Evolutionary conservation across 2,329 filamentous ascomycete genomes (phyloP).

Genomic region (Amesomyces nigricolor): DNA sequence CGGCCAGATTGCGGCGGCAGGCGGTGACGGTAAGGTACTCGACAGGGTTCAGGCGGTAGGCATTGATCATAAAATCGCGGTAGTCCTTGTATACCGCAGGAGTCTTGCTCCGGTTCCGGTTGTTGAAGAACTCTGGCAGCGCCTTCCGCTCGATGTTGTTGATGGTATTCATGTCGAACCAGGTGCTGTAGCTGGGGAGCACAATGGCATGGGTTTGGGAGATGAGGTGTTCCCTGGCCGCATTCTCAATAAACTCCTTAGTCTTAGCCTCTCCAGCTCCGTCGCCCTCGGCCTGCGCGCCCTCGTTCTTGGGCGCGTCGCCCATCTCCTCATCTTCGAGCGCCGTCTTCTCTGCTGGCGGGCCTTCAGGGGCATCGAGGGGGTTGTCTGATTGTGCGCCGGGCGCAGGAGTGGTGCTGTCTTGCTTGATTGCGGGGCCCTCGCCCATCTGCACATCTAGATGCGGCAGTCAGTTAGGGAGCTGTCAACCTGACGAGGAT

Average conservation of each 20-base stretch:
- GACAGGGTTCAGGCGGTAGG: constrained; percentile 88
- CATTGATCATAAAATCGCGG: constrained; percentile 99
- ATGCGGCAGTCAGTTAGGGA: constrained; percentile 7
- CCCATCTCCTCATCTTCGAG: constrained; percentile 77
- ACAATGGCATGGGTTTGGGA: constrained; percentile 94
- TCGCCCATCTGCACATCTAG: constrained; percentile 62
- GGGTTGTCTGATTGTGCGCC: constrained; percentile 53
- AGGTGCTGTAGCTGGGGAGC: constrained; percentile 93
- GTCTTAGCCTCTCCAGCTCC: constrained; percentile 56
- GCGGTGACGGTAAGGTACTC: constrained; percentile 97
- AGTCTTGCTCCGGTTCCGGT: constrained; percentile 95
- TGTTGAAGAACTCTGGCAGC: constrained; percentile 97
- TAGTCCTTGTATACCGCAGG: constrained; percentile 97
- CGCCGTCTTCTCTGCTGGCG: constrained; percentile 54
- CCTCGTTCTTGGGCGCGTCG: constrained; percentile 52
- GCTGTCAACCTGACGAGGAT: too few species aligned
- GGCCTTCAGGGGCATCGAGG: constrained; percentile 63
- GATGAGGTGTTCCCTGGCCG: constrained; percentile 86
- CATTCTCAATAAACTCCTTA: constrained; percentile 76
- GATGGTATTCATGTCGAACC: constrained; percentile 97
- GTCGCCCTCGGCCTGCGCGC: constrained; percentile 38
- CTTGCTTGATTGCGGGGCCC: constrained; percentile 51
- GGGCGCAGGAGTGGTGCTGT: constrained; percentile 54
- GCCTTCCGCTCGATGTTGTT: constrained; percentile 91
- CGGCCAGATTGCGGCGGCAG: constrained; percentile 87